These are phyloP conservation scores for Syzygium malaccense DNA, from an alignment of 441 rosid species.

Conservation along the genomic window DNA sequence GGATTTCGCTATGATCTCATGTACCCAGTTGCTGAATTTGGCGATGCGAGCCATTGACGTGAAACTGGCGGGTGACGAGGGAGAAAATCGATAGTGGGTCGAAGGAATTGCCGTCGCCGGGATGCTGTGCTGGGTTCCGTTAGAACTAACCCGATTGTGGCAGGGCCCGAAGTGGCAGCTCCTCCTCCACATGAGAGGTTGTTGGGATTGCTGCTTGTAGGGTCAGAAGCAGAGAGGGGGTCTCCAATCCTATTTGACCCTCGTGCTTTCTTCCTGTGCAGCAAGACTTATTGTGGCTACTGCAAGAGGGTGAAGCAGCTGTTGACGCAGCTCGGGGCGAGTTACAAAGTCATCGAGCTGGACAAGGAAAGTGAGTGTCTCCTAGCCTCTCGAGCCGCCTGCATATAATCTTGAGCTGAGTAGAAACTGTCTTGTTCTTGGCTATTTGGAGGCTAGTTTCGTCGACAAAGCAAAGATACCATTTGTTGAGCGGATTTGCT, in stretches of 20 bases:
- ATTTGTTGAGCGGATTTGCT: not conserved
- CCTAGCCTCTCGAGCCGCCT: not conserved
- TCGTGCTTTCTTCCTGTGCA: not conserved
- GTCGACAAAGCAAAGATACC: not conserved
- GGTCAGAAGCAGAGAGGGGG: too few species aligned
- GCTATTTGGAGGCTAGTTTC: too few species aligned
- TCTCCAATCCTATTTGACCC: not conserved
- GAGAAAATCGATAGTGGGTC: not conserved
- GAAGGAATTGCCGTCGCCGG: not conserved
- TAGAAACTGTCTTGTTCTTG: not conserved
- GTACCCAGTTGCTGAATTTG: not conserved
- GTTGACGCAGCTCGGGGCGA: not conserved
- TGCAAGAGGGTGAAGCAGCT: conserved; percentile 8
- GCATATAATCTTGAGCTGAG: not conserved
- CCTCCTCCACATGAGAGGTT: not conserved
- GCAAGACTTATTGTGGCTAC: conserved; percentile 6
- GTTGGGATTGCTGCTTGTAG: too few species aligned
- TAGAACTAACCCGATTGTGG: not conserved
- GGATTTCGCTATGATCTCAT: not conserved
- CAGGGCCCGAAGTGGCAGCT: not conserved
- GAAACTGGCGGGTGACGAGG: too few species aligned
- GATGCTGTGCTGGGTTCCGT: not conserved
- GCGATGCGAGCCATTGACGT: not conserved
- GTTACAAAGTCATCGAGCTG: not conserved
- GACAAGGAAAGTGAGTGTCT: not conserved